Evolutionary conservation across 164 flowering plant genomes (phyloP).

Genomic region (Amborella trichopoda): DNA sequence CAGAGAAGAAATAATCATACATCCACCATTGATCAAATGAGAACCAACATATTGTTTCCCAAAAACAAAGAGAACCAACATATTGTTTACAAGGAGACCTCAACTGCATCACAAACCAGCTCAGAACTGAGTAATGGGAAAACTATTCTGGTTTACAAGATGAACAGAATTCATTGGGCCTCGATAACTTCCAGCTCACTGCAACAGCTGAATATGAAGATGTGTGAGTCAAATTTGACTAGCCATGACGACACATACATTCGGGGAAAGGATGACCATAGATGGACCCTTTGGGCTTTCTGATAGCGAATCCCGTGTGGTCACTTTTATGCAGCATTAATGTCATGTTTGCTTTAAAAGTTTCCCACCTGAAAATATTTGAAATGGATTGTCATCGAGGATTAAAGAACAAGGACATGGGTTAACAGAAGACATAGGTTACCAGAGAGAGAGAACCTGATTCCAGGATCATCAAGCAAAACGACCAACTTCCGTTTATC

Average conservation of each 20-base stretch:
- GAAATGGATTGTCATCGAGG: neutral
- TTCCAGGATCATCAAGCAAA: conserved; percentile 40
- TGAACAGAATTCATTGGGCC: too few relatives aligned
- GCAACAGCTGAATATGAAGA: too few relatives aligned
- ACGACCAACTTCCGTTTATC: conserved; percentile 63
- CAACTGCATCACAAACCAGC: too few relatives aligned
- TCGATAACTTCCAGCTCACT: too few relatives aligned
- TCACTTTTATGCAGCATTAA: conserved; percentile 64
- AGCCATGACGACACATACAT: conserved; percentile 40
- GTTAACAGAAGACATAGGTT: neutral
- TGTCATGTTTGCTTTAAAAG: conserved; percentile 56
- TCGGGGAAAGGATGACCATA: conserved; percentile 62
- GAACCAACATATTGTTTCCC: too few relatives aligned
- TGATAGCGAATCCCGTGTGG: conserved; percentile 42
- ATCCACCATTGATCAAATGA: too few relatives aligned
- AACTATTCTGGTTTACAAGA: too few relatives aligned
- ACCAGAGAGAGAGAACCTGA: conserved; percentile 31
- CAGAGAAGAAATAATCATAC: too few relatives aligned
- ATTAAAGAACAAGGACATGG: neutral
- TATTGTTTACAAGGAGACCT: too few relatives aligned
- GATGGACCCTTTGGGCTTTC: conserved; percentile 44
- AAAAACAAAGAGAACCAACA: too few relatives aligned
- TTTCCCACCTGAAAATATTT: conserved; percentile 45
- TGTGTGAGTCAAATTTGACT: conserved; percentile 10
- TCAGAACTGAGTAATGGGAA: too few relatives aligned